A percentile compares a stretch with the other conserved stretches of the same genome.
phyloP scores from a whole-genome alignment of 495 filamentous ascomycete species.

The Tuber microsphaerosporum region DNA sequence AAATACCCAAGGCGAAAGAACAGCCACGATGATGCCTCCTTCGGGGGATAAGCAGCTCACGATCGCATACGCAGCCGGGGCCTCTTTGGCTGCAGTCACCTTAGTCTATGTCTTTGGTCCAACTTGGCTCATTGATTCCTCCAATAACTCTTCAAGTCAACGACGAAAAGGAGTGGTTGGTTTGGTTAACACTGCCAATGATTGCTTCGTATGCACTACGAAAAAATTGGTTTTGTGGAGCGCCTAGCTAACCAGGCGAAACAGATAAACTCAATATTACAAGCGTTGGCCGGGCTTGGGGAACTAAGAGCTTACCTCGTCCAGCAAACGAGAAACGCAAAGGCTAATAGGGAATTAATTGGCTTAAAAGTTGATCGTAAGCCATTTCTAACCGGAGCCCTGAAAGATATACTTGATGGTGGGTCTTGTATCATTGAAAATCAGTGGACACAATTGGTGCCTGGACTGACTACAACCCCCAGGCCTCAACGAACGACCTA shows the following conservation, averaged over 20 bases:
- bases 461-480: constrained; percentile 8
- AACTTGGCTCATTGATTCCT: constrained; percentile 82
- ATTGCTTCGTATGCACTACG: constrained; percentile 64
- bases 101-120: constrained; percentile 95
- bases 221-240: neutral
- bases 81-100: constrained; percentile 90
- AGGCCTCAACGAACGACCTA: constrained; percentile 82
- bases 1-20: neutral
- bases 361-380: constrained; percentile 22
- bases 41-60: constrained; percentile 37
- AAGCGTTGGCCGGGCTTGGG: constrained; percentile 88
- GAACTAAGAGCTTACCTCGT: constrained; percentile 77
- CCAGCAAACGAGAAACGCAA: constrained; percentile 32
- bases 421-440: constrained; percentile 26
- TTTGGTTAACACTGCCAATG: constrained; percentile 84
- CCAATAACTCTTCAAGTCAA: constrained; percentile 52
- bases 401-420: constrained; percentile 84
- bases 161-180: constrained; percentile 87
- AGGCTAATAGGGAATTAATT: constrained; percentile 21
- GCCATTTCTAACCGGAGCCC: constrained; percentile 62
- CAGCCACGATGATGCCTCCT: constrained; percentile 19
- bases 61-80: constrained; percentile 74
- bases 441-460: neutral
- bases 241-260: constrained; percentile 10
- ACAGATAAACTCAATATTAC: constrained; percentile 85